Base-by-base conservation (phyloP, 192 early-diverging fungal genomes). In the Phlyctochytrium bullatum region DNA sequence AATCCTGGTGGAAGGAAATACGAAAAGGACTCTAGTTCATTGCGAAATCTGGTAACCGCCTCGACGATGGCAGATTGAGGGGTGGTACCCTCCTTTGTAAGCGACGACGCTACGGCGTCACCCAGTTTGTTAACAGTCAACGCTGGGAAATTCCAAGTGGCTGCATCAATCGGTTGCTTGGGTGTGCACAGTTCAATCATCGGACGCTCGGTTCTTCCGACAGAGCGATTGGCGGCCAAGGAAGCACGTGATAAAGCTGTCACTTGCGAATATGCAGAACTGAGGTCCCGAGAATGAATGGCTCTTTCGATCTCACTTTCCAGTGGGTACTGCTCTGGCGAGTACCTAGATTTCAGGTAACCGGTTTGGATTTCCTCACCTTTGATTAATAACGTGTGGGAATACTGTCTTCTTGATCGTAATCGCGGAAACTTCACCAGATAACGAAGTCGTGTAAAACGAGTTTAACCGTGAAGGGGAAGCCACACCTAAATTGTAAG, bases 111-210 rank as follows among this genome's bases (percentile, higher is more conserved):
- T 20, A 47, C 20, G 6, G 40, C 40, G 20, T 47, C 40, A 6
- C 40, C 40, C 10, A 57, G 27, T 25, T 27, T 57, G 27, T 57
- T 57, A 47, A 35, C 72, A 27, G 34, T 33, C 23, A 25, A 34
- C 28, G 69, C 50, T 23, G 77, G 36, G 24, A 82, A 31, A 12
- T 40, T 62, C 83, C 83, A 85, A 2, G 34, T 32, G 6, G 54
- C 56, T 27, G 79, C 52, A 25, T 68, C 67, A 2, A 82, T 61
- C 31, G 68, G 58, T 16, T 66, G 64, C 33, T 31, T 23, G 0
- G 80, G 51, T 24, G 80, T 81, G 54, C 79, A 82, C 33, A 83
- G 61, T 24, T 85, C 71, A 53, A 85, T 79, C 66, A 85, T 63
- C 17, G 67, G 65, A 16, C 32, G 51, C 64, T 85, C 80, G 36